Evolutionary conservation across 495 filamentous ascomycete genomes (phyloP).

Genomic region (Aspergillus leporis): DNA sequence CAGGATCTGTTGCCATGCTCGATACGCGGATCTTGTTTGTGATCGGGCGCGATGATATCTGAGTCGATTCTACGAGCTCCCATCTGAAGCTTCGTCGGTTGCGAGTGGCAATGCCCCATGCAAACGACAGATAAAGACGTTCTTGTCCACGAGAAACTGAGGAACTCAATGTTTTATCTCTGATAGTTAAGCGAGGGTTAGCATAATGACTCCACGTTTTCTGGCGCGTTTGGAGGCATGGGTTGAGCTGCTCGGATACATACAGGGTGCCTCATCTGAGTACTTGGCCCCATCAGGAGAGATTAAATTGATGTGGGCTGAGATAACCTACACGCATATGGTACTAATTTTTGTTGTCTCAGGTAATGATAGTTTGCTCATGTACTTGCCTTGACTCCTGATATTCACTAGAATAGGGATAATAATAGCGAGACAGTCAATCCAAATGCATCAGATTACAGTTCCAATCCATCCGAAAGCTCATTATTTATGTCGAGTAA

Average conservation of each 20-base stretch:
- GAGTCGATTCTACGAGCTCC: neutral
- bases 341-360: neutral
- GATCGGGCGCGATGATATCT: constrained; percentile 66
- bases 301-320: too few species aligned
- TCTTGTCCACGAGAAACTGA: neutral
- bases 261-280: too few species aligned
- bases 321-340: too few species aligned
- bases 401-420: neutral
- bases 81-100: constrained; percentile 44
- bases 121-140: neutral
- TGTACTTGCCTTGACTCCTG: neutral
- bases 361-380: neutral
- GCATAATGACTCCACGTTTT: neutral
- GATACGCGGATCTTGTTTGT: constrained; percentile 80
- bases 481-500: too few species aligned
- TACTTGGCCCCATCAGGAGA: neutral
- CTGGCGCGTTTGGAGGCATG: neutral
- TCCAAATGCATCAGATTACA: neutral
- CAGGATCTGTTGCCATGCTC: constrained; percentile 76
- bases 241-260: neutral
- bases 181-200: neutral
- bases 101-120: neutral
- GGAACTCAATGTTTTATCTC: neutral
- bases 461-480: neutral
- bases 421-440: neutral